These are phyloP conservation scores for Rhododendron ovatum DNA, from an alignment of 148 eudicot genomes.

Conservation along the genomic window DNA sequence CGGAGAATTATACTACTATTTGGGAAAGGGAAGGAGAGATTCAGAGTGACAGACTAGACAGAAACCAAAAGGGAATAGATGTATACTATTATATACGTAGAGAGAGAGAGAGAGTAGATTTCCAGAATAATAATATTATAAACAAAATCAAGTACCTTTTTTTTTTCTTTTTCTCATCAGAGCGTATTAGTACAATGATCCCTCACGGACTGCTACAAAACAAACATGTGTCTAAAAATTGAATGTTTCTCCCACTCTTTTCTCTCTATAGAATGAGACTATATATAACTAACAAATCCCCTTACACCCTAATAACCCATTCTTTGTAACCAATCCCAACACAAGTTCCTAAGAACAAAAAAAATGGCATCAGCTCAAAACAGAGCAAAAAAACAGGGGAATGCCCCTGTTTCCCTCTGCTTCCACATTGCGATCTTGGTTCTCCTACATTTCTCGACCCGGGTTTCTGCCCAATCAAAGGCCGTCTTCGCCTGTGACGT, in stretches of 20 bases:
- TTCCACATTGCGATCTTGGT: background rate
- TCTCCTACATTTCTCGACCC: background rate
- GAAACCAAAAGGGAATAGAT: background rate
- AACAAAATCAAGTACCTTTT: background rate
- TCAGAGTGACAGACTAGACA: background rate
- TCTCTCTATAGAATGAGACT: conserved; percentile 18
- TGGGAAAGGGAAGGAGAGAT: background rate
- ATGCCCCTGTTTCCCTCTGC: conserved; percentile 37
- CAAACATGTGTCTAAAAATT: conserved; percentile 18
- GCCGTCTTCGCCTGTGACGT: conserved; percentile 19
- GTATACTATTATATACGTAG: background rate
- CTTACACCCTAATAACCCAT: background rate
- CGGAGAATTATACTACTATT: background rate
- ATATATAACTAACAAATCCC: background rate
- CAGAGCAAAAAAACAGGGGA: conserved; percentile 16
- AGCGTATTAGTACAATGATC: background rate
- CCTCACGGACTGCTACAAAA: conserved; percentile 42
- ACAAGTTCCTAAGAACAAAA: background rate
- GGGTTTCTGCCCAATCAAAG: background rate
- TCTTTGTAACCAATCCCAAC: background rate
- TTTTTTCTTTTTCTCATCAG: background rate
- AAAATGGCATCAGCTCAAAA: conserved; percentile 34
- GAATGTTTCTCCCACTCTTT: background rate
- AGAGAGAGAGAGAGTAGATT: background rate
- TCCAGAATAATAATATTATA: background rate